Percentiles rank a stretch among this genome's conserved stretches.
Conservation (phyloP, 495 filamentous ascomycete species). For the Aspergillus baeticus region DNA sequence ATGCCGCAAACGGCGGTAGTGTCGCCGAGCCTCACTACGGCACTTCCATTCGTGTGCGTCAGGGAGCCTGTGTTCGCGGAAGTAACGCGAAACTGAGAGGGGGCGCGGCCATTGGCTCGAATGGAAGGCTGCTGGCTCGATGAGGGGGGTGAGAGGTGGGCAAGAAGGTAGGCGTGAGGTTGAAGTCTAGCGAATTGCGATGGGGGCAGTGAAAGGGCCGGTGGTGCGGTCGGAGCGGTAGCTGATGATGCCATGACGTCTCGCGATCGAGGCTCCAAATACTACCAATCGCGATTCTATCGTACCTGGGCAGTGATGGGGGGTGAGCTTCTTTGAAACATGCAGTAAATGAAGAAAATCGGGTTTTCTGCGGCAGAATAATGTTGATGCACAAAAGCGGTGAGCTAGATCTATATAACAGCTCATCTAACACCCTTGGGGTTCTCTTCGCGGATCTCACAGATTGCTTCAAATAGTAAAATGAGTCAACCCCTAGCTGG, state of each 20-base stretch:
- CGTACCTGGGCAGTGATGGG: not conserved
- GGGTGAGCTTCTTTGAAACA: not conserved
- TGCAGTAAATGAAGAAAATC: constrained; percentile 23
- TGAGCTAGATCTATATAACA: not conserved
- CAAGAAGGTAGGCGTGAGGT: constrained; percentile 84
- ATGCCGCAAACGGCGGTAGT: constrained; percentile 91
- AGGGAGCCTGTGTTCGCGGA: constrained; percentile 76
- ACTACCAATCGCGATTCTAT: not conserved
- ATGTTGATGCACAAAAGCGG: constrained; percentile 22
- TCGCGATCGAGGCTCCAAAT: not conserved
- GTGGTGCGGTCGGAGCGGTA: constrained; percentile 27
- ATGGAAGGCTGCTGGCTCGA: constrained; percentile 53
- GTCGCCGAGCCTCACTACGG: constrained; percentile 83
- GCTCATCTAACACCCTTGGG: too few relatives aligned
- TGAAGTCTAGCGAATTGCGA: constrained; percentile 86
- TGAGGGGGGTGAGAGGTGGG: constrained; percentile 68
- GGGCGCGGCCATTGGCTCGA: constrained; percentile 76
- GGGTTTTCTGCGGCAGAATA: constrained; percentile 35
- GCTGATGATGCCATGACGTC: constrained; percentile 25
- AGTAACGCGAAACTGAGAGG: constrained; percentile 65
- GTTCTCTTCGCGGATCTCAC: not conserved
- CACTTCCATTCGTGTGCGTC: constrained; percentile 83
- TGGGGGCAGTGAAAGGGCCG: constrained; percentile 68
- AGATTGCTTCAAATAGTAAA: not conserved
- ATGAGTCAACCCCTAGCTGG: too few relatives aligned